phyloP scores from a whole-genome alignment of 2,329 filamentous ascomycete genomes.

The Orbilia quercus region DNA sequence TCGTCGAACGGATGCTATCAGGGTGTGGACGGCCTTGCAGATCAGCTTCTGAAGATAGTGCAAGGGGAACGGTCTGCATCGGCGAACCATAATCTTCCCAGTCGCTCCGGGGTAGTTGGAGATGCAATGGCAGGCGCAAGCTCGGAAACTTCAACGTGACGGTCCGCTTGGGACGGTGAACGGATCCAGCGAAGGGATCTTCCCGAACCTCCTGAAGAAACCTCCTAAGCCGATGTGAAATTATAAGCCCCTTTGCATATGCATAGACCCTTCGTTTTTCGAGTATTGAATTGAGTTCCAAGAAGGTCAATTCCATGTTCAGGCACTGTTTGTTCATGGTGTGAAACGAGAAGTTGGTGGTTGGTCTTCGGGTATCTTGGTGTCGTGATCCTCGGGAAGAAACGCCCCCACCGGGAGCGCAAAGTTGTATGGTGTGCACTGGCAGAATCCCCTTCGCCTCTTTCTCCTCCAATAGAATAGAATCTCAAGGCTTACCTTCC shows the following conservation, averaged over 20 bases:
- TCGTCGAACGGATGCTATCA: too few species aligned
- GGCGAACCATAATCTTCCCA: slow-evolving; percentile 3
- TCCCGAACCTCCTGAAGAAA: slow-evolving; percentile 8
- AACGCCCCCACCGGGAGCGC: slow-evolving; percentile 22
- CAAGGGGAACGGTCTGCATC: slow-evolving; percentile 16
- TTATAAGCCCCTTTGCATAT: slow-evolving; percentile 10
- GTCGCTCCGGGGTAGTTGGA: slow-evolving; percentile 13
- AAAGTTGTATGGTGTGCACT: slow-evolving; percentile 28
- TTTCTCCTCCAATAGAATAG: slow-evolving; percentile 1
- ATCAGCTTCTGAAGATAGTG: slow-evolving; percentile 7
- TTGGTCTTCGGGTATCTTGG: slow-evolving; percentile 15
- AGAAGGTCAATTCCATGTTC: neutral
- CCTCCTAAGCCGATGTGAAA: neutral
- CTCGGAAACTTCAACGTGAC: slow-evolving; percentile 14
- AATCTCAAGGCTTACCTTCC: slow-evolving; percentile 13
- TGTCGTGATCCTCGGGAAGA: slow-evolving; percentile 17
- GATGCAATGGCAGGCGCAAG: neutral
- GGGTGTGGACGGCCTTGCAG: slow-evolving; percentile 21
- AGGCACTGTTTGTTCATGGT: neutral
- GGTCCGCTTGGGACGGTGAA: slow-evolving; percentile 7
- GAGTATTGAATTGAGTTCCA: slow-evolving; percentile 1
- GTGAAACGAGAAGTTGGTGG: neutral
- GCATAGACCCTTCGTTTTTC: slow-evolving; percentile 4
- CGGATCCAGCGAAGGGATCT: slow-evolving; percentile 14
- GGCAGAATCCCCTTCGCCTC: slow-evolving; percentile 44